Base-by-base conservation (phyloP, 352 stramenopile species). In the Phytophthora idaei region DNA sequence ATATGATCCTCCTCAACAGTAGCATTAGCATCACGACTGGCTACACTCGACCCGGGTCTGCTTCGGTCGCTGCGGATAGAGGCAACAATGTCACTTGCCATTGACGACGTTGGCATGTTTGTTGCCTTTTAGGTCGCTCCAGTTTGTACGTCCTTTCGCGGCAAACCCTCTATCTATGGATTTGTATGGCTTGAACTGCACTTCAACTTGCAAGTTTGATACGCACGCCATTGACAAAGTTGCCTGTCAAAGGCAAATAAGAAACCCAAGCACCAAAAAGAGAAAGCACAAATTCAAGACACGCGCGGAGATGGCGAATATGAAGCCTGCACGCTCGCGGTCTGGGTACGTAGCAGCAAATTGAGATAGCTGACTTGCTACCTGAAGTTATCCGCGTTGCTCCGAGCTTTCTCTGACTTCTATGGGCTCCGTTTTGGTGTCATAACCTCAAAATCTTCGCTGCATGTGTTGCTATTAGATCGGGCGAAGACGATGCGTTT, bases 171-270 rank as follows among this genome's bases (percentile, higher is more conserved):
- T 73, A 63, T 61, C 52, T 69, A 65, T 56, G 37, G 21, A 4
- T 57, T 57, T 65, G 48, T 65, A 64, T 57, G 14, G 17, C n/a
- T 36, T 60, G 14, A 2, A 14, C n/a, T 28, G 32, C 66, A 71
- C 71, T 76, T 78, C 67, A 76, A 78, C 67, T 74, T 76, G 55
- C 15, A 27, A 11, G 28, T 8, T 49, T 66, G 67, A 73, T 68
- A 71, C 71, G 62, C 58, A 68, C 71, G 63, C 59, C 67, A 79
- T 76, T 31, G 28, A 52, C 39, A 32, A 5, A 52, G 58, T 76
- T 79, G 64, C 68, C 60, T 74, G 56, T 69, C 48, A 67, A 59
- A 60, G 17, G 58, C 52, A 61, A 78, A 71, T 75, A 79, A 77
- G 72, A 79, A 74, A 28, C 39, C 28, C 55, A 71, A 61, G 45